A percentile compares a stretch with the other conserved stretches of the same genome.
Evolutionary conservation across 495 filamentous ascomycete species (phyloP).

Genomic region (Bombardia bombarda): DNA sequence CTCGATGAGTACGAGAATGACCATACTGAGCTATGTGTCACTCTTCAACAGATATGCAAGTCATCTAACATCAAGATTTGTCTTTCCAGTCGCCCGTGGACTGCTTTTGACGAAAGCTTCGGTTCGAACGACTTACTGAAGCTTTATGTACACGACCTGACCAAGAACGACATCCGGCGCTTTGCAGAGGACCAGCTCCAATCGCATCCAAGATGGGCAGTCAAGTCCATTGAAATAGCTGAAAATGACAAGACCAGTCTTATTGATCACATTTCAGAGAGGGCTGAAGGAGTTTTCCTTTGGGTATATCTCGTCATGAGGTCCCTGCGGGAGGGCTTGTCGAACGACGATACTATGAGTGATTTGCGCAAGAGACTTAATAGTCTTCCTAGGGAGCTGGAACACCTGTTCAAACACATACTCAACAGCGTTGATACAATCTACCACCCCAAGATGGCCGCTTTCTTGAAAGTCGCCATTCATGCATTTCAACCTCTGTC

Average conservation of each 20-base stretch:
- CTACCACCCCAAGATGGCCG: conserved; percentile 12
- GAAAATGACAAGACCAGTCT: neutral
- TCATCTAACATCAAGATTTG: conserved; percentile 36
- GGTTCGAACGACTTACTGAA: neutral
- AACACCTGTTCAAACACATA: conserved; percentile 19
- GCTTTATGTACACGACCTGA: conserved; percentile 19
- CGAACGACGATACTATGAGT: conserved; percentile 19
- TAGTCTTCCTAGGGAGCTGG: conserved; percentile 20
- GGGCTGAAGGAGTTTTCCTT: conserved; percentile 31
- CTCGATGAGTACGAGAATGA: conserved; percentile 18
- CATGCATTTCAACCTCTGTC: conserved; percentile 2
- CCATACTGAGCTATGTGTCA: conserved; percentile 6
- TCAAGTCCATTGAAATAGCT: neutral
- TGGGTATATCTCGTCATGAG: conserved; percentile 34
- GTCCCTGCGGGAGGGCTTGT: conserved; percentile 22
- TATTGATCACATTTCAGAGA: conserved; percentile 17
- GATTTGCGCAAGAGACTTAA: conserved; percentile 18
- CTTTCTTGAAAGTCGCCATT: conserved; percentile 6
- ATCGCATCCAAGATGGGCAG: neutral
- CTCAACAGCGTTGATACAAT: conserved; percentile 11
- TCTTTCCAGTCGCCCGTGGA: conserved; percentile 42
- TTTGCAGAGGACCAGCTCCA: neutral
- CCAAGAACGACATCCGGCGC: conserved; percentile 20
- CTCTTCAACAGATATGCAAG: neutral
- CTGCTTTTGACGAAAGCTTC: conserved; percentile 35